A percentile compares a stretch with the other conserved stretches of the same genome.
These are phyloP conservation scores for Neofusicoccum sp. DNA, from an alignment of 2,329 filamentous ascomycete species.

Conservation along the genomic window DNA sequence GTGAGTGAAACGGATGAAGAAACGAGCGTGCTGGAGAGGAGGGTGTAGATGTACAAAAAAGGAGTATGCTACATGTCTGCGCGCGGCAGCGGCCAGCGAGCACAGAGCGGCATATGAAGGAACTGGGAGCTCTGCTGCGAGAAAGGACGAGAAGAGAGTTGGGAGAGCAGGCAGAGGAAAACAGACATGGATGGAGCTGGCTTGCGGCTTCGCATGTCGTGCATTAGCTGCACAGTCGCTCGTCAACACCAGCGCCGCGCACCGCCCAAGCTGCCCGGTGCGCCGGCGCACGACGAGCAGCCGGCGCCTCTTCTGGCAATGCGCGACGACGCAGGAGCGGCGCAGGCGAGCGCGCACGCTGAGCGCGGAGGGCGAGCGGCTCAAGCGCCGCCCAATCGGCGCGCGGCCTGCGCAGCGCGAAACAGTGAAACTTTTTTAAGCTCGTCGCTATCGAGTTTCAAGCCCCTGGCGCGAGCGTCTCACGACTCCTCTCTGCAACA, in stretches of 20 bases:
- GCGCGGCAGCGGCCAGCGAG: conserved; percentile 5
- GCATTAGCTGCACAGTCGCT: conserved; percentile 15
- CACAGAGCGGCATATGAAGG: conserved; percentile 12
- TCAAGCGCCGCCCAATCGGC: conserved; percentile 16
- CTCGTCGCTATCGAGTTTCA: conserved; percentile 16
- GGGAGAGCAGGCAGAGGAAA: conserved; percentile 14
- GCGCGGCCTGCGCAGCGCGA: conserved; percentile 2
- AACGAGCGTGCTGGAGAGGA: conserved; percentile 24
- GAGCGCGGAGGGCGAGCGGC: conserved; percentile 14
- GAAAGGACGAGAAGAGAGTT: conserved; percentile 15
- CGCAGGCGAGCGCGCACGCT: conserved; percentile 5
- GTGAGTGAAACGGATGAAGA: conserved; percentile 29
- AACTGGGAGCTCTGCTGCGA: conserved; percentile 9
- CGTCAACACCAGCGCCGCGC: conserved; percentile 18
- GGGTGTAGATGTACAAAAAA: conserved; percentile 17
- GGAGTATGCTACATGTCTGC: conserved; percentile 18
- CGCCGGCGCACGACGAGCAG: conserved; percentile 7
- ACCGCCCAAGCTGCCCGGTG: conserved; percentile 15
- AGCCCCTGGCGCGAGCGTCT: conserved; percentile 16
- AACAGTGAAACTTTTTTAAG: conserved; percentile 17
- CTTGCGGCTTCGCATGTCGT: conserved; percentile 16
- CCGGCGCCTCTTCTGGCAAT: conserved; percentile 11
- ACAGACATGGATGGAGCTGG: conserved; percentile 19
- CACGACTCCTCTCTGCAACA: conserved; percentile 13
- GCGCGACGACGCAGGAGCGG: conserved; percentile 7